A percentile compares a stretch with the other conserved stretches of the same genome.
These are phyloP conservation scores for Aspergillus awamori DNA, from an alignment of 2,329 filamentous ascomycete species.

Conservation along the genomic window DNA sequence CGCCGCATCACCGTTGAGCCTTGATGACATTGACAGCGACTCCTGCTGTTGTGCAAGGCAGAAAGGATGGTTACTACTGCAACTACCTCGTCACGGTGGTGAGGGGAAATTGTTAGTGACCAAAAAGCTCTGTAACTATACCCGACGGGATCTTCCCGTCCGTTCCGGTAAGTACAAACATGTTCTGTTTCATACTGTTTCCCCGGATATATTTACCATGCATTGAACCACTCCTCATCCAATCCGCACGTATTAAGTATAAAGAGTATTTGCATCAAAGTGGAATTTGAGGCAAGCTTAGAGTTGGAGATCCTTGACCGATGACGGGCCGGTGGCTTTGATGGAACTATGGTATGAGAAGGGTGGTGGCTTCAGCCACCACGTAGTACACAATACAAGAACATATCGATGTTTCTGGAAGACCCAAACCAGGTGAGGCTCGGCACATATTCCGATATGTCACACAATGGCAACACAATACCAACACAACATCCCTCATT, in stretches of 20 bases:
- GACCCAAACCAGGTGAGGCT: neutral
- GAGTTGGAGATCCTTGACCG: neutral
- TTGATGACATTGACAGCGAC: neutral
- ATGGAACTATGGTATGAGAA: neutral
- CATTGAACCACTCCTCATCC: no score
- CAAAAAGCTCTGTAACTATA: neutral
- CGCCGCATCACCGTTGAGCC: no score
- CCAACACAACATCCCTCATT: neutral
- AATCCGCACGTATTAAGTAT: neutral
- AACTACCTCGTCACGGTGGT: neutral
- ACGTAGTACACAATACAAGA: conserved; percentile 4
- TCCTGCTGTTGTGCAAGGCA: neutral
- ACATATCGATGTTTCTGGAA: conserved; percentile 16
- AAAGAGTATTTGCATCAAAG: no score
- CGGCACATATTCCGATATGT: conserved; percentile 2
- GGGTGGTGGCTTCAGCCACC: conserved; percentile 11
- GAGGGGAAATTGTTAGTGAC: neutral
- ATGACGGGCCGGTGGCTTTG: neutral
- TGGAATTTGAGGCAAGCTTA: neutral
- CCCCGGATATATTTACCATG: neutral
- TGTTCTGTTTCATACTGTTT: neutral
- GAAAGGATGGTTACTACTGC: no score
- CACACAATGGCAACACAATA: neutral
- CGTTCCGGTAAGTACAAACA: neutral
- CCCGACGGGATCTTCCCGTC: conserved; percentile 19